Evolutionary conservation across 2,329 filamentous ascomycete species (phyloP).

Genomic region (Graphium sp.): DNA sequence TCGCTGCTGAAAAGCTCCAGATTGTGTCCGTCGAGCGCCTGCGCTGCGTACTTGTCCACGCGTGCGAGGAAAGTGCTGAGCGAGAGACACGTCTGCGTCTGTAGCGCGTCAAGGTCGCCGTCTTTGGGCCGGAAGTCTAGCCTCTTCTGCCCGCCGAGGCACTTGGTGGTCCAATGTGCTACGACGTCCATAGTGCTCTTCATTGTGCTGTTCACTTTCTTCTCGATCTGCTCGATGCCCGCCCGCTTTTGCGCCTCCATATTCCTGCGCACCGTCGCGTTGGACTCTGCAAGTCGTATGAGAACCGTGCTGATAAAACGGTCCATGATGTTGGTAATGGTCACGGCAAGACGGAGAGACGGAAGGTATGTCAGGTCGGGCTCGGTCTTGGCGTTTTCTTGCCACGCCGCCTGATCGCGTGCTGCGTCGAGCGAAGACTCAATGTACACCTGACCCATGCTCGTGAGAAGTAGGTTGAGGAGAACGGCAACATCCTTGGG

Average conservation of each 20-base stretch:
- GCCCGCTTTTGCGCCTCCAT: slow-evolving; percentile 70
- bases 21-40: slow-evolving; percentile 69
- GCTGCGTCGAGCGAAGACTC: slow-evolving; percentile 54
- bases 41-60: slow-evolving; percentile 42
- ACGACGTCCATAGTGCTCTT: slow-evolving; percentile 47
- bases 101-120: slow-evolving; percentile 53
- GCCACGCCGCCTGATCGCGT: slow-evolving; percentile 53
- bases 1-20: slow-evolving; percentile 70
- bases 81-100: slow-evolving; percentile 70
- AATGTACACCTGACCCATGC: slow-evolving; percentile 72
- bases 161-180: slow-evolving; percentile 57
- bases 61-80: slow-evolving; percentile 68
- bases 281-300: slow-evolving; percentile 74
- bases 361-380: slow-evolving; percentile 77
- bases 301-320: slow-evolving; percentile 83
- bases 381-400: slow-evolving; percentile 67
- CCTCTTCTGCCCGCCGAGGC: slow-evolving; percentile 66
- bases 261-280: slow-evolving; percentile 75
- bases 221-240: slow-evolving; percentile 64
- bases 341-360: slow-evolving; percentile 64
- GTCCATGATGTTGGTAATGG: slow-evolving; percentile 83
- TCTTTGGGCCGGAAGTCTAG: slow-evolving; percentile 82
- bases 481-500: slow-evolving; percentile 85
- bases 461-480: slow-evolving; percentile 65
- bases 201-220: slow-evolving; percentile 53